phyloP scores from a whole-genome alignment of 192 early-diverging fungal species.

The Allomyces macrogynus region DNA sequence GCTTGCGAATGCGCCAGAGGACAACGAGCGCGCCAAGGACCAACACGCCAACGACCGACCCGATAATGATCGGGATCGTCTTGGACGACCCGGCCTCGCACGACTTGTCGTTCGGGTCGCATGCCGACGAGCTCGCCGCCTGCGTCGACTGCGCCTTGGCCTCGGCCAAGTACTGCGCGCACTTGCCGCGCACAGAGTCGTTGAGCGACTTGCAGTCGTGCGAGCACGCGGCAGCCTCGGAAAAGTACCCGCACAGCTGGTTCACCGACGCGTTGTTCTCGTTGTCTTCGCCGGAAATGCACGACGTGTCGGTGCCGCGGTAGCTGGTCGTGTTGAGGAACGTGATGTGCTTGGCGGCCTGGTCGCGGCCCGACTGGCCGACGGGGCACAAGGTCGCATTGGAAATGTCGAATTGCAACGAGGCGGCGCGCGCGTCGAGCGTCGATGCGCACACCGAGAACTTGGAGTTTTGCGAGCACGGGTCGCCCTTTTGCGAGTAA shows the following conservation, averaged over 20 bases:
- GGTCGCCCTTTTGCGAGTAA: not conserved
- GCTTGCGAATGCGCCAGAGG: not conserved
- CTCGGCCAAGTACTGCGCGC: not conserved
- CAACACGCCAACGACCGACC: too few relatives aligned
- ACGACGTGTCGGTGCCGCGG: not conserved
- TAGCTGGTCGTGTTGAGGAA: not conserved
- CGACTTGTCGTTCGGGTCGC: not conserved
- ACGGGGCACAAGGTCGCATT: not conserved
- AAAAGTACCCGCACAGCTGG: too few relatives aligned
- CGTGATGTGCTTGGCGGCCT: not conserved
- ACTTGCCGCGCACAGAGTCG: not conserved
- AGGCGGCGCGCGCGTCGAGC: not conserved
- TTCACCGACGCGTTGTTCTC: not conserved
- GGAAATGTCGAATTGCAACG: not conserved
- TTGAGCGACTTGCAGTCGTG: too few relatives aligned
- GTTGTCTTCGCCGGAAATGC: not conserved
- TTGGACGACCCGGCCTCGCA: not conserved
- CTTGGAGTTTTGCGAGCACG: not conserved
- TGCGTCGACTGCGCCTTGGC: not conserved
- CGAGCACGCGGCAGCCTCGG: too few relatives aligned
- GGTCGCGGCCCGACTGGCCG: not conserved
- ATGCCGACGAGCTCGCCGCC: not conserved
- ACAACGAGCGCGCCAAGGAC: too few relatives aligned
- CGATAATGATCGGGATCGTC: not conserved
- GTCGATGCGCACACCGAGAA: not conserved